Conservation (phyloP, 2,329 filamentous ascomycete genomes). For the Biscogniauxia sp. region DNA sequence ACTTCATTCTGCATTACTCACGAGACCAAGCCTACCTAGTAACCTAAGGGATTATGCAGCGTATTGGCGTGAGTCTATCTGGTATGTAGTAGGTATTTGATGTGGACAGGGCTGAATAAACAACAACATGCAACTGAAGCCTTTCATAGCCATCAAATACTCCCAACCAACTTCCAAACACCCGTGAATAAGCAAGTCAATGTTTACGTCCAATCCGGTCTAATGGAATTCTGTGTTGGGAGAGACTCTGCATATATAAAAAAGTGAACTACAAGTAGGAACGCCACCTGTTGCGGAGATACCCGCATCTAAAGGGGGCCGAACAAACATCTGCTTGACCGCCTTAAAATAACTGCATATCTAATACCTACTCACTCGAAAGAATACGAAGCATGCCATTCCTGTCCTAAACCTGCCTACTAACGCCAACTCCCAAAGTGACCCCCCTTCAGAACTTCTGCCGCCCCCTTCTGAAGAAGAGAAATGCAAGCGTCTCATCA, state of each 20-base stretch:
- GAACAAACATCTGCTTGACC: background rate
- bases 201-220: too few species aligned
- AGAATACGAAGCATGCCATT: background rate
- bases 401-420: conserved; percentile 8
- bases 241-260: too few species aligned
- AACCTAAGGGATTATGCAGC: background rate
- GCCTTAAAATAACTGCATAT: background rate
- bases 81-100: too few species aligned
- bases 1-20: background rate
- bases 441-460: background rate
- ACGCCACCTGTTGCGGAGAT: background rate
- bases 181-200: too few species aligned
- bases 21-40: too few species aligned
- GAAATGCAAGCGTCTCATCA: background rate
- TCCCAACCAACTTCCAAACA: too few species aligned
- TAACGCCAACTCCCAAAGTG: conserved; percentile 13
- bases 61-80: too few species aligned
- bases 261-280: background rate
- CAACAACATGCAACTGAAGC: background rate
- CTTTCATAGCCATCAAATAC: too few species aligned
- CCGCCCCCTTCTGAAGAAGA: background rate
- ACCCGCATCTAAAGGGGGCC: background rate
- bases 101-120: background rate
- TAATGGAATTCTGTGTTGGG: background rate
- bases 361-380: background rate